Evolutionary conservation across 1,284 basidiomycete genomes (phyloP), one percentile per base, ranked within the genome.

Genomic region (Naganishia albida): DNA sequence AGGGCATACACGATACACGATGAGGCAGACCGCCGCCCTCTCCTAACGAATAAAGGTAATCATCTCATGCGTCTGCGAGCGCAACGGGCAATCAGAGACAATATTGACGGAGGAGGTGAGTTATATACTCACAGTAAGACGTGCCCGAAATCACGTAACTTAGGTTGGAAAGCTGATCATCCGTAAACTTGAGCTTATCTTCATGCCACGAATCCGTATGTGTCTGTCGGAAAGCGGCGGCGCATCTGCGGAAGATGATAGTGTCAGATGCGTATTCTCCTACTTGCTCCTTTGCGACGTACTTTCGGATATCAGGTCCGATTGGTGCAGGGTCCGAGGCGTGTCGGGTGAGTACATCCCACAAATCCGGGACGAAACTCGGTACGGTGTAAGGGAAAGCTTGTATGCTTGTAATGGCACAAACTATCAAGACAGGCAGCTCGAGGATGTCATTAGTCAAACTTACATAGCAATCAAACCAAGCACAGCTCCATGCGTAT

Each of bases 261-360:
- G 4, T 34, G 34, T 34, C 70, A 70, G 70, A 71, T 67, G 46
- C 70, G 80, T 86, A 85, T 82, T 87, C 63, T 69, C 42, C 64
- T 44, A 43, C 60, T 30, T 34, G 53, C 16, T 52, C 69, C 65
- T 70, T 73, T 64, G 89, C 90, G 55, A 92, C 92, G 78, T 88
- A 90, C 72, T 88, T 87, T 59, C 91, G 85, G 72, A 95, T 93
- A 7, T 93, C 91, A 3, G 90, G 91, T 26, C 89, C 90, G 73
- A 98, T 91, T 23, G 94, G 94, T 51, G 88, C 88, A 25, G 94
- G 93, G 75, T 94, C 92, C 6, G 92, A 89, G 2, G 90, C 88
- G 77, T 96, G 90, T 72, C 73, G 73, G 50, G 74, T 77, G 38
- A 74, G 74, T 38, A 72, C 72, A 66, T 76, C 77, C 54, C 80